Evolutionary conservation across 495 filamentous ascomycete species (phyloP).

Genomic region (Antarctomyces pellizariae): DNA sequence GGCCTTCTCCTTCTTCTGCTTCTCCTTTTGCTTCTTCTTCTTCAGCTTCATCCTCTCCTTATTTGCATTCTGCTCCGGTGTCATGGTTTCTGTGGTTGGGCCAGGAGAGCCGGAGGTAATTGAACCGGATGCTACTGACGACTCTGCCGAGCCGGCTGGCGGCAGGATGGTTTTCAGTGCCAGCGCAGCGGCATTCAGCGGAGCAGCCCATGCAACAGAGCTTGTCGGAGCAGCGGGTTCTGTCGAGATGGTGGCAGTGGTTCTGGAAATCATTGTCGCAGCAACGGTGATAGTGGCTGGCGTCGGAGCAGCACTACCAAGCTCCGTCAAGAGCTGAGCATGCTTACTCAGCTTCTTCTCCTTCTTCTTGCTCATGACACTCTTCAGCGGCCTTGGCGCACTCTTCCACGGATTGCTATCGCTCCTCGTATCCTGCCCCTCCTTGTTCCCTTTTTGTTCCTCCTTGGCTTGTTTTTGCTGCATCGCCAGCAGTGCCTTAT

Average conservation of each 20-base stretch:
- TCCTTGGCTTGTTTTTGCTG: constrained; percentile 1
- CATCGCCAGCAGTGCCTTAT: background rate
- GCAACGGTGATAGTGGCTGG: background rate
- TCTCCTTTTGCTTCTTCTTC: constrained; percentile 17
- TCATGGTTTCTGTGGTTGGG: constrained; percentile 1
- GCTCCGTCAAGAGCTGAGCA: background rate
- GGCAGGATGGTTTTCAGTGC: background rate
- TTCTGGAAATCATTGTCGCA: background rate
- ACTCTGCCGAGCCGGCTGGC: background rate
- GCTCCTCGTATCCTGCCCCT: constrained; percentile 9
- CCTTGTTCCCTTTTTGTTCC: constrained; percentile 5
- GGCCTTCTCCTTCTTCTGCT: constrained; percentile 15
- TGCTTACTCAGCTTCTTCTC: background rate
- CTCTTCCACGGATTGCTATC: constrained; percentile 1
- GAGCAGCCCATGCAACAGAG: background rate
- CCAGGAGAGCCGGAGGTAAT: too few relatives aligned
- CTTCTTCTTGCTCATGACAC: background rate
- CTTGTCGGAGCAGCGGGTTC: background rate
- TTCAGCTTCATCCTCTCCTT: constrained; percentile 1
- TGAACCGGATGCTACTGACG: background rate
- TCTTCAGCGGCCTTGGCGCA: background rate
- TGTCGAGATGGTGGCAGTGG: too few relatives aligned
- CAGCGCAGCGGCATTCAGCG: constrained; percentile 1
- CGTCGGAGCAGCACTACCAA: background rate
- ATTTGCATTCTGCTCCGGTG: background rate